Base-by-base conservation (phyloP, 164 flowering plant species). In the Magnolia sinica region DNA sequence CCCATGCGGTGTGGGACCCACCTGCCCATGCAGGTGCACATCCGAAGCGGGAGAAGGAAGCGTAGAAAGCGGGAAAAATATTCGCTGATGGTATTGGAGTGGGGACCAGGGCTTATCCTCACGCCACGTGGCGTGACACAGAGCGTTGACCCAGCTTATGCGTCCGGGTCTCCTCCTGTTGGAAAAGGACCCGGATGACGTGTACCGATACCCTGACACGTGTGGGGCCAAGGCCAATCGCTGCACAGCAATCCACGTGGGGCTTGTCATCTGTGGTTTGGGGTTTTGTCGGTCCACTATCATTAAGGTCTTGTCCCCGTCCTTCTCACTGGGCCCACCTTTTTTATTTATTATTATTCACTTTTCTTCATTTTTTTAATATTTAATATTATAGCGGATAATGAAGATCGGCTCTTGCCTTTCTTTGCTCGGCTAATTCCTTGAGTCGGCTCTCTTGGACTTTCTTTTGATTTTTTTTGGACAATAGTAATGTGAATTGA, bases 171-270 rank as follows among this genome's bases (percentile, higher is more conserved):
- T 70, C 72, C 73, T 58, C 23, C 37, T 64, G 8, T 37, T 11
- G 20, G 58, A 14, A 14, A 51, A 50, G 13, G 5, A 52, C 45
- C 8, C 6, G 69, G 59, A 64, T 58, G 69, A 71, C 74, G 79
- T 71, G 74, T 45, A 37, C 45, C 4, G 9, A 64, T 20, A 23
- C 23, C 20, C 29, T 63, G 73, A 23, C 13, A 24, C 49, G 3
- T 19, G 45, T 4, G 79, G 72, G 79, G 20, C 55, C 74, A 24
- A 7, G 7, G 9, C 82, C 81, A 73, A 75, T 77, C 45, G 73
- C 63, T 19, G 49, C 27, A 75, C 74, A 77, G 74, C 13, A 55
- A 52, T 83, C 79, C 82, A 83, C 86, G 83, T 81, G 80, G 80
- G 78, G 65, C 10, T 61, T 74, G 81, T 72, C 70, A 24, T 71